phyloP scores from a whole-genome alignment of 805 yeast species.

The Metschnikowia borealis region DNA sequence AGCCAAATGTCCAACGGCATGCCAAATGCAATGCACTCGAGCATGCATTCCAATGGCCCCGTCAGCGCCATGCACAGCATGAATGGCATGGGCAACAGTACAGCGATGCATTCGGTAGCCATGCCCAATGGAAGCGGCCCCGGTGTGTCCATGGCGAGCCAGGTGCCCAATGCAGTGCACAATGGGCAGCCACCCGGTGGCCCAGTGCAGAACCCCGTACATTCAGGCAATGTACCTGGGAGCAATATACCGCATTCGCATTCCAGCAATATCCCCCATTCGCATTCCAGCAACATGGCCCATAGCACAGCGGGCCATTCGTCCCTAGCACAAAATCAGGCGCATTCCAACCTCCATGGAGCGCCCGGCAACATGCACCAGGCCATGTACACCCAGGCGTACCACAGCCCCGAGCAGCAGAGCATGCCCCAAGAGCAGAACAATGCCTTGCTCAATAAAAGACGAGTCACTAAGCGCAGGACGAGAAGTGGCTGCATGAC shows the following conservation, averaged over 20 bases:
- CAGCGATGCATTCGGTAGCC: too few species aligned
- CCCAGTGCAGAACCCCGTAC: neutral
- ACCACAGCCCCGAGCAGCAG: neutral
- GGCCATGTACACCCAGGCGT: neutral
- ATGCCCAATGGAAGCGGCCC: too few species aligned
- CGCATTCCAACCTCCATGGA: neutral
- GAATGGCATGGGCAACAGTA: too few species aligned
- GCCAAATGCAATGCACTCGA: neutral
- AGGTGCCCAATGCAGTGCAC: too few species aligned
- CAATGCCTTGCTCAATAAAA: constrained; percentile 30
- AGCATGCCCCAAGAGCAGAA: constrained; percentile 15
- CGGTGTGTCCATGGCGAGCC: too few species aligned
- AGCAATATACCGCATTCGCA: neutral
- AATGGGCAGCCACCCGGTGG: neutral
- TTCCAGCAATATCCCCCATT: neutral
- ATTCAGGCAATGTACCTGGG: neutral
- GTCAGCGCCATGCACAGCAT: neutral
- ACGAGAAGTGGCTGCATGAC: constrained; percentile 76
- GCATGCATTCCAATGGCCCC: neutral
- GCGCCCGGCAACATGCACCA: neutral
- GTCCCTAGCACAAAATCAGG: neutral
- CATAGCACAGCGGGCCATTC: too few species aligned
- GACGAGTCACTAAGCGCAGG: constrained; percentile 51
- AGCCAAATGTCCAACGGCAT: neutral
- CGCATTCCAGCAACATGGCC: too few species aligned